A percentile compares a stretch with the other conserved stretches of the same genome.
Evolutionary conservation across 2,329 filamentous ascomycete genomes (phyloP).

Genomic region (Fusarium siculi): DNA sequence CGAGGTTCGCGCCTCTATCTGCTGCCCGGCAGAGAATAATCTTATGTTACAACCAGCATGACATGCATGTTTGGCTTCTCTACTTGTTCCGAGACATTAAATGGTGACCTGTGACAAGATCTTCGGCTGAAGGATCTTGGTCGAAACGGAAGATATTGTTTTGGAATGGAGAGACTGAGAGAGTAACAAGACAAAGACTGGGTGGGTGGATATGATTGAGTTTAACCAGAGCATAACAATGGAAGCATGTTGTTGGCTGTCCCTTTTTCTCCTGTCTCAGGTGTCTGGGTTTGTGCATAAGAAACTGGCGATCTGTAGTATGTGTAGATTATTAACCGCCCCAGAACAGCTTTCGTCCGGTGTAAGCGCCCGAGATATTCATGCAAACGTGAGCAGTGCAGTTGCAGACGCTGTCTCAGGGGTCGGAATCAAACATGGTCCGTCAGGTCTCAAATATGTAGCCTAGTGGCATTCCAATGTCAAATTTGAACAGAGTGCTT

Average conservation of each 20-base stretch:
- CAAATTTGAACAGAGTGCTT: neutral
- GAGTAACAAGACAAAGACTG: neutral
- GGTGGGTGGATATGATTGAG: neutral
- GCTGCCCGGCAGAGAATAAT: constrained; percentile 47
- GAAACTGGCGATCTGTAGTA: constrained; percentile 4
- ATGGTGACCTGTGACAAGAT: constrained; percentile 3
- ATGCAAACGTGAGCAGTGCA: constrained; percentile 3
- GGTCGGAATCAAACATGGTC: neutral
- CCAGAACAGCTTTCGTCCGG: neutral
- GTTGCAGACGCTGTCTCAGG: constrained; percentile 8
- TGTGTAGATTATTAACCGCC: neutral
- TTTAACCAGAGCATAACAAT: neutral
- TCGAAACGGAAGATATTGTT: constrained; percentile 1
- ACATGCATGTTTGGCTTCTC: constrained; percentile 36
- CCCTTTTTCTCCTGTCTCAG: constrained; percentile 18
- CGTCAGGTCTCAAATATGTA: constrained; percentile 8
- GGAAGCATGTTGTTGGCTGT: neutral
- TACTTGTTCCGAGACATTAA: neutral
- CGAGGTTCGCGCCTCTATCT: constrained; percentile 51
- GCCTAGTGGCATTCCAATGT: neutral
- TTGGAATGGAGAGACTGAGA: constrained; percentile 6
- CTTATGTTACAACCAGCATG: constrained; percentile 46
- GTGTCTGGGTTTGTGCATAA: constrained; percentile 13
- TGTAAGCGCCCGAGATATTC: constrained; percentile 8
- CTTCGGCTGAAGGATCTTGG: neutral